Conservation (phyloP, 306 rosid genomes). For the Quercus rubra region DNA sequence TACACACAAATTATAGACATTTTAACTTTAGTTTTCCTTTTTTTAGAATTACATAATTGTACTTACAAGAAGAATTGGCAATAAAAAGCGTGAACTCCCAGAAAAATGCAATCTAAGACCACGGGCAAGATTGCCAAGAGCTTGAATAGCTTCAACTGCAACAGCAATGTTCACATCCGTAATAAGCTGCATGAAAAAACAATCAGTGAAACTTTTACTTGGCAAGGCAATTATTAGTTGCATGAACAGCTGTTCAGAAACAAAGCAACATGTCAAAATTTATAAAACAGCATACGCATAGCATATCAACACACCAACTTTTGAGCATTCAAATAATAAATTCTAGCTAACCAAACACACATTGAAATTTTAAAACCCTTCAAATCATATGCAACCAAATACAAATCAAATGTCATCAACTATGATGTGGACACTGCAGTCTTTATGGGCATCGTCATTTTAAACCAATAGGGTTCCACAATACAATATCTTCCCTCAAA, state of each 20-base stretch:
- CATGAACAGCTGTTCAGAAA: not conserved
- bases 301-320: not conserved
- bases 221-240: not conserved
- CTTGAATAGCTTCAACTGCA: constrained; percentile 99
- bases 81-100: constrained; percentile 87
- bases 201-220: constrained; percentile 3
- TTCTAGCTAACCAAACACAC: too few relatives aligned
- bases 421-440: too few relatives aligned
- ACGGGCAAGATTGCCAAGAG: constrained; percentile 91
- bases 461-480: too few relatives aligned
- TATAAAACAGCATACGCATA: not conserved
- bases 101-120: constrained; percentile 91
- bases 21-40: not conserved
- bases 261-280: not conserved
- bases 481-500: too few relatives aligned
- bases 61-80: constrained; percentile 96
- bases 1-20: not conserved
- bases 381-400: too few relatives aligned
- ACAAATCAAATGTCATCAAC: too few relatives aligned
- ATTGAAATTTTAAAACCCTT: too few relatives aligned
- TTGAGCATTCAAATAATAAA: not conserved
- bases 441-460: too few relatives aligned
- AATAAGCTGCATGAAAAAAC: constrained; percentile 67
- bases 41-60: not conserved
- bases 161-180: constrained; percentile 99